Conservation (phyloP, 2,329 filamentous ascomycete genomes). For the Raffaelea arxii region DNA sequence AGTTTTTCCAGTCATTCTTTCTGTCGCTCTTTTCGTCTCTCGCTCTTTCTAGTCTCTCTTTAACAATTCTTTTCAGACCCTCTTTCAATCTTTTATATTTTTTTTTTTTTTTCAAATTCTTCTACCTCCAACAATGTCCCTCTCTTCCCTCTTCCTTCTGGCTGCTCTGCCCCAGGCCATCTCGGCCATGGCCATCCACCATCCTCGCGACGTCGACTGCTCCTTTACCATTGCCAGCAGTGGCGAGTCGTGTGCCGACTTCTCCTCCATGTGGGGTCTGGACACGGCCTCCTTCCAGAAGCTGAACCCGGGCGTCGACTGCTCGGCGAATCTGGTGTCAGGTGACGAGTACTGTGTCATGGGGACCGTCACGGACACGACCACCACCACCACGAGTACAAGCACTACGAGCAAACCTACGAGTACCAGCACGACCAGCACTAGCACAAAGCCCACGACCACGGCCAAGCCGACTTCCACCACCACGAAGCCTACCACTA, state of each 20-base stretch:
- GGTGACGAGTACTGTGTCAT: conserved; percentile 10
- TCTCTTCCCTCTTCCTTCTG: background rate
- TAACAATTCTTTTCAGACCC: too few relatives aligned
- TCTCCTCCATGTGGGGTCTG: conserved; percentile 9
- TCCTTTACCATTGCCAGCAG: conserved; percentile 1
- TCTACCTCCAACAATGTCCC: background rate
- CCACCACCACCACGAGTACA: background rate
- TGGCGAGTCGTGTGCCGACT: conserved; percentile 8
- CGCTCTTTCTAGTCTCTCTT: too few relatives aligned
- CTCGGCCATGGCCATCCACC: background rate
- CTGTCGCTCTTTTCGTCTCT: too few relatives aligned
- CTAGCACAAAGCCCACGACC: background rate
- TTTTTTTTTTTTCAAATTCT: background rate
- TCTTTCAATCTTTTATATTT: too few relatives aligned
- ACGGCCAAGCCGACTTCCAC: conserved; percentile 3
- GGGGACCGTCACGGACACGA: conserved; percentile 1
- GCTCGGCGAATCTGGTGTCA: conserved; percentile 3
- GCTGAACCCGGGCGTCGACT: conserved; percentile 11
- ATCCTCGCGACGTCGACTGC: conserved; percentile 5
- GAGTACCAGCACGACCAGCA: background rate
- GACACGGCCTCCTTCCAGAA: conserved; percentile 6
- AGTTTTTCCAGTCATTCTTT: too few relatives aligned
- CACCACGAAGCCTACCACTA: too few relatives aligned
- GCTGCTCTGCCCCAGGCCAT: background rate
- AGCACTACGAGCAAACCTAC: conserved; percentile 1